These are phyloP conservation scores for Hemisphaericaspora lyxosophila DNA, from an alignment of 1,139 yeast genomes.

Conservation along the genomic window DNA sequence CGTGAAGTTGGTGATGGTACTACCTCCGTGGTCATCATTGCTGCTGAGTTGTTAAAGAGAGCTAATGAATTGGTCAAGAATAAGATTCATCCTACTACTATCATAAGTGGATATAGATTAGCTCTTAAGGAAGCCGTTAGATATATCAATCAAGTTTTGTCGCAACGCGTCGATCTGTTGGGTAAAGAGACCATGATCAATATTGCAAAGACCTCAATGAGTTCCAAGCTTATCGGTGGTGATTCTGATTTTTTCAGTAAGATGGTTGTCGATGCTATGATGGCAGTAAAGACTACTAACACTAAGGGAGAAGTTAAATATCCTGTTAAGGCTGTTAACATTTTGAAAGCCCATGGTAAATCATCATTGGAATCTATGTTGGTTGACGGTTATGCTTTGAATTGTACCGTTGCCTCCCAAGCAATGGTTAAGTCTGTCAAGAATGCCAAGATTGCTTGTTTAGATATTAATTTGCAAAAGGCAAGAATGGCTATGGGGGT, in stretches of 20 bases:
- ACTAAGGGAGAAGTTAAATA: slow-evolving; percentile 85
- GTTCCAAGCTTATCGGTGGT: slow-evolving; percentile 94
- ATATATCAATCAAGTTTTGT: slow-evolving; percentile 81
- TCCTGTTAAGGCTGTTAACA: slow-evolving; percentile 96
- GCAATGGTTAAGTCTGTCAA: slow-evolving; percentile 83
- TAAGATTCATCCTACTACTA: slow-evolving; percentile 96
- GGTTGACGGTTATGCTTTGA: slow-evolving; percentile 92
- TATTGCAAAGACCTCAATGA: slow-evolving; percentile 97
- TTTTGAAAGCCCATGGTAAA: slow-evolving; percentile 95
- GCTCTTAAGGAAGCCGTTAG: slow-evolving; percentile 92
- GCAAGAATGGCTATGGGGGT: slow-evolving; percentile 99
- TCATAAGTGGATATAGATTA: slow-evolving; percentile 92
- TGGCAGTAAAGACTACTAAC: slow-evolving; percentile 91
- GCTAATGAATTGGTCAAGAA: slow-evolving; percentile 94
- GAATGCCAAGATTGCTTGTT: slow-evolving; percentile 84
- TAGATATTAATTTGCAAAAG: slow-evolving; percentile 93
- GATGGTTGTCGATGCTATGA: slow-evolving; percentile 93
- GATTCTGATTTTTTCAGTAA: slow-evolving; percentile 88
- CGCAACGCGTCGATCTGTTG: slow-evolving; percentile 74
- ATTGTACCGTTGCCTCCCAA: slow-evolving; percentile 96
- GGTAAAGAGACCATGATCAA: slow-evolving; percentile 82
- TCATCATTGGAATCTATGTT: slow-evolving; percentile 83
- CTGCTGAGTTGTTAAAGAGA: slow-evolving; percentile 85
- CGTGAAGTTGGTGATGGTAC: slow-evolving; percentile 99
- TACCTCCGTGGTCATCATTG: slow-evolving; percentile 93